Percentiles rank a stretch among this genome's conserved stretches.
Evolutionary conservation across 805 yeast species (phyloP).

Genomic region (Candida cerambycidarum): DNA sequence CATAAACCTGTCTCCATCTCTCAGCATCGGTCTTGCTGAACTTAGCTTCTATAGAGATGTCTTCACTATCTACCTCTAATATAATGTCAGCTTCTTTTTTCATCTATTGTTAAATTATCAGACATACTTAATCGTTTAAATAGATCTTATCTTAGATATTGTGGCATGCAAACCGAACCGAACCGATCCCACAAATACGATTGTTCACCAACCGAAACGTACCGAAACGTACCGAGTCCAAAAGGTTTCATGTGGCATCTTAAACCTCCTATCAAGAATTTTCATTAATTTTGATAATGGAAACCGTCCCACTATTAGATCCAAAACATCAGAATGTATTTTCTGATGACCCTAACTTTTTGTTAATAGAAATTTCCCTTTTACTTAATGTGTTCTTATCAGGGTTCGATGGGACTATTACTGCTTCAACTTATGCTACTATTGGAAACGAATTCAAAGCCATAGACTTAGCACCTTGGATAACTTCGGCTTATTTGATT

Average conservation of each 20-base stretch:
- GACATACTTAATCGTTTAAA: background rate
- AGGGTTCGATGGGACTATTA: slow-evolving; percentile 49
- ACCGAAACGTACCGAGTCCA: background rate
- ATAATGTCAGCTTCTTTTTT: background rate
- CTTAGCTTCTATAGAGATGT: background rate
- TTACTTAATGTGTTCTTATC: slow-evolving; percentile 42
- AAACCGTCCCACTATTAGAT: background rate
- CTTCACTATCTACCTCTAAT: background rate
- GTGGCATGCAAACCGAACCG: background rate
- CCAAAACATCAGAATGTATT: slow-evolving; percentile 2
- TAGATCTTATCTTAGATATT: background rate
- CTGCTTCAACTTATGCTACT: slow-evolving; percentile 48
- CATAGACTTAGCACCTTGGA: slow-evolving; percentile 45
- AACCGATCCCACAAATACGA: too few relatives aligned
- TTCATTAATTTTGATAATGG: background rate
- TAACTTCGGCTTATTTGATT: slow-evolving; percentile 66
- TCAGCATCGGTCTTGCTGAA: slow-evolving; percentile 37
- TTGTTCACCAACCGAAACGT: background rate
- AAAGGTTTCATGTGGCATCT: background rate
- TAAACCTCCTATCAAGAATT: background rate
- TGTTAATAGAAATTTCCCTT: slow-evolving; percentile 33
- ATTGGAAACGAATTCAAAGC: slow-evolving; percentile 44
- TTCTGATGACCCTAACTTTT: slow-evolving; percentile 20
- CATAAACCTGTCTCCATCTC: slow-evolving; percentile 47
- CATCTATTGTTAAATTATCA: background rate